Conservation (phyloP, 495 filamentous ascomycete genomes). For the Pseudoneurospora amorphoporcata region DNA sequence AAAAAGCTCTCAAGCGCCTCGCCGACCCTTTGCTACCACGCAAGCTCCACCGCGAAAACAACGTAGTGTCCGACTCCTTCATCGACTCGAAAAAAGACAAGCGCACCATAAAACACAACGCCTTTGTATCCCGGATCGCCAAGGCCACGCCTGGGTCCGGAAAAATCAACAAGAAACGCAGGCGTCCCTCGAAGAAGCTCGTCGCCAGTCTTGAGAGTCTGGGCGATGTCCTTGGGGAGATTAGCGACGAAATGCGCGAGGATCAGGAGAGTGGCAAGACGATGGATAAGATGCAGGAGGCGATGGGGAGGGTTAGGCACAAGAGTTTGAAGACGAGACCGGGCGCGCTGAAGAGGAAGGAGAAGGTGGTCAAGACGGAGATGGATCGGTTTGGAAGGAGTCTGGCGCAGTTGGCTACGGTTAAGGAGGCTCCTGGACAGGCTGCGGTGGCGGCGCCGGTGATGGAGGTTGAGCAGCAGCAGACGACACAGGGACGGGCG, state of each 20-base stretch:
- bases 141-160: constrained; percentile 37
- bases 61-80: constrained; percentile 35
- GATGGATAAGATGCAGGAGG: constrained; percentile 24
- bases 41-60: constrained; percentile 31
- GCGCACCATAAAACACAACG: constrained; percentile 61
- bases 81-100: constrained; percentile 67
- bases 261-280: constrained; percentile 8
- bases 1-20: constrained; percentile 22
- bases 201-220: constrained; percentile 66
- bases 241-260: constrained; percentile 24
- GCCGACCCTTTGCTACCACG: constrained; percentile 26
- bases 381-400: constrained; percentile 73
- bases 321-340: constrained; percentile 62
- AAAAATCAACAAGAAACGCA: constrained; percentile 40
- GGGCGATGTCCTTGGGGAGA: constrained; percentile 63
- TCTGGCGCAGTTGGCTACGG: constrained; percentile 54
- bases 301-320: constrained; percentile 46
- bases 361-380: constrained; percentile 66
- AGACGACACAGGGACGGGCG: constrained; percentile 9
- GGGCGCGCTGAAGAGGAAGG: constrained; percentile 74
- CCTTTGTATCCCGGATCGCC: constrained; percentile 64
- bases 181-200: constrained; percentile 66
- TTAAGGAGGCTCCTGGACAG: constrained; percentile 15
- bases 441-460: constrained; percentile 1
- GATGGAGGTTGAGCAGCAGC: constrained; percentile 4